Percentiles rank a stretch among this genome's conserved stretches.
Evolutionary conservation across 2,329 filamentous ascomycete species (phyloP).

Genomic region (Passalora sequoiae): DNA sequence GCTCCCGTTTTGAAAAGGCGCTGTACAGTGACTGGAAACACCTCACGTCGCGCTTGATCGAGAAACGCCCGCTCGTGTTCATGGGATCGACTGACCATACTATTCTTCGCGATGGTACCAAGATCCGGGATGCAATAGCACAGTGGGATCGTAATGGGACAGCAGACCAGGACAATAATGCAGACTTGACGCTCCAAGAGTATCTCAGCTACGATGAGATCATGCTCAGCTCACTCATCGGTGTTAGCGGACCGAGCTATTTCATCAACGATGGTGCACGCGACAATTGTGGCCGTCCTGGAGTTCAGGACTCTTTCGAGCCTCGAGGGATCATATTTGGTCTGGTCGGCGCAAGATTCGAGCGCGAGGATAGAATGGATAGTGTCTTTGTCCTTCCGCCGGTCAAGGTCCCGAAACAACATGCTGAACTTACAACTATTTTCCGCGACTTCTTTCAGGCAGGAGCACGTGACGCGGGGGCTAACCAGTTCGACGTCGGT

Average conservation of each 20-base stretch:
- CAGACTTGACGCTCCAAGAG: constrained; percentile 18
- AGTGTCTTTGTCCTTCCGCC: constrained; percentile 22
- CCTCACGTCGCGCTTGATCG: constrained; percentile 27
- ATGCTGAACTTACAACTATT: constrained; percentile 18
- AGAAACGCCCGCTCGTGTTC: constrained; percentile 30
- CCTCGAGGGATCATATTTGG: constrained; percentile 30
- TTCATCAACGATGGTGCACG: constrained; percentile 32
- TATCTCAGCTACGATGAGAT: constrained; percentile 36
- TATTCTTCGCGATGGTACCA: constrained; percentile 25
- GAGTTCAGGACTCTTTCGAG: constrained; percentile 22
- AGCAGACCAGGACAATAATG: constrained; percentile 19
- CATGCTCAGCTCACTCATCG: constrained; percentile 31
- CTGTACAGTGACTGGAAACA: constrained; percentile 26
- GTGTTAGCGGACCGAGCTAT: constrained; percentile 26
- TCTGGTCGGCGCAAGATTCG: constrained; percentile 32
- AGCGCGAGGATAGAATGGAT: constrained; percentile 31
- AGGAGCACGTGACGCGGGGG: constrained; percentile 3
- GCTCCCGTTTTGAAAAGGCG: constrained; percentile 25
- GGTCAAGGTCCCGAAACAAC: constrained; percentile 11
- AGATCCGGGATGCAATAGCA: neutral
- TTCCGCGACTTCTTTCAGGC: constrained; percentile 23
- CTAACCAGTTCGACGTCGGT: constrained; percentile 13
- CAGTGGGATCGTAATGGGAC: constrained; percentile 32
- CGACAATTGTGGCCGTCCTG: constrained; percentile 18
- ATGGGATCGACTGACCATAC: constrained; percentile 26